Base-by-base conservation (phyloP, 371 early-diverging fungal genomes). In the Batkoa obscura region DNA sequence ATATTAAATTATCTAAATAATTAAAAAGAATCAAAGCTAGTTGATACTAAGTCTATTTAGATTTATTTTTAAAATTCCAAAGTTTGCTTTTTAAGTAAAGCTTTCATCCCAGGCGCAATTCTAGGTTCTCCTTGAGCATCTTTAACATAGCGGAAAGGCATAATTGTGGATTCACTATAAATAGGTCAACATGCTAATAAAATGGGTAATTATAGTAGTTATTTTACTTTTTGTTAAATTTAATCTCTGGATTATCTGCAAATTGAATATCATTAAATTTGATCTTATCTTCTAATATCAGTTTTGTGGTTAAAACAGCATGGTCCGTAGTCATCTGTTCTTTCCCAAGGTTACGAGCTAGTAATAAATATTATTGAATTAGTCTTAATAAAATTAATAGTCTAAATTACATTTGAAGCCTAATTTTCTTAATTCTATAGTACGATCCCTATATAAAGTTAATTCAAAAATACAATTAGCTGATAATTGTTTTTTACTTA, bases 311-410 rank as follows among this genome's bases (percentile, higher is more conserved):
- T 37, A 53, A 39, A 38, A 53, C 53, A 2, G 53, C 53, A 12
- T 39, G 38, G 39, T 53, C 53, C 3, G 53, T 53, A 37, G 53
- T 53, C 53, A 53, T 53, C 34, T 53, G 53, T 39, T 17, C 53
- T 3, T 17, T 35, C 2, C 53, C 34, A 2, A 53, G n/a, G 23
- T 53, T 36, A n/a, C 53, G 35, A 4, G 53, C 53, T 53, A 53
- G 34, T 37, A 32, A 34, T 53, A 37, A 6, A 6, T 3, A 30
- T 4, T 30, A 35, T 35, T 10, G 10, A 50, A 37, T 32, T 48
- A 8, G 9, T n/a, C n/a, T n/a, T n/a, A n/a, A n/a, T n/a, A 50
- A 8, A 3, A 4, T 35, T 12, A 30, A 50, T 10, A 49, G 3
- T 3, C 3, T 4, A 3, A 39, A 12, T 53, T 53, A 53, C 53